A percentile compares a stretch with the other conserved stretches of the same genome.
Evolutionary conservation across 2,329 filamentous ascomycete species (phyloP).

Genomic region (Cucurbitaria berberidis): DNA sequence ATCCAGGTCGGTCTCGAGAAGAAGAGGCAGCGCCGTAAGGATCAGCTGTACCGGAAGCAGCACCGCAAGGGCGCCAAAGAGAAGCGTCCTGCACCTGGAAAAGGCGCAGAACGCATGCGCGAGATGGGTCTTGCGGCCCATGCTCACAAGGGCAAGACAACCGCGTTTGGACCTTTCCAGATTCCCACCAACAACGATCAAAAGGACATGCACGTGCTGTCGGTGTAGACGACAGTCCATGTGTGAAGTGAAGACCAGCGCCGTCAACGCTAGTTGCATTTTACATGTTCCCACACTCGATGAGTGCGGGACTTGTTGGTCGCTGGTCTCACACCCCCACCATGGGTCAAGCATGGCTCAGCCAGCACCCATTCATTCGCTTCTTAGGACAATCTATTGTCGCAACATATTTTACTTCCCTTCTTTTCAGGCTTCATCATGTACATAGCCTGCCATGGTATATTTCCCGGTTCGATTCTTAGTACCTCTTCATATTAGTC

Average conservation of each 20-base stretch:
- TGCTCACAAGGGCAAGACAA: slow-evolving; percentile 64
- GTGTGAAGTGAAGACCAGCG: slow-evolving; percentile 48
- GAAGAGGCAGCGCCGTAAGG: slow-evolving; percentile 89
- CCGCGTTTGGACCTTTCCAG: slow-evolving; percentile 33
- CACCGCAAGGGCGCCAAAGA: slow-evolving; percentile 81
- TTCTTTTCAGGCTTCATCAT: slow-evolving; percentile 17
- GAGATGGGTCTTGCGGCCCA: slow-evolving; percentile 87
- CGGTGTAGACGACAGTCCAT: slow-evolving; percentile 37
- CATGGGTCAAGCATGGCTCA: slow-evolving; percentile 9
- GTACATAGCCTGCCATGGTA: slow-evolving; percentile 26
- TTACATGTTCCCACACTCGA: slow-evolving; percentile 29
- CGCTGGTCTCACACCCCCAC: slow-evolving; percentile 41
- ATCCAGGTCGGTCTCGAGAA: slow-evolving; percentile 90
- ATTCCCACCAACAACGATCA: slow-evolving; percentile 35
- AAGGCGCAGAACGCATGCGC: slow-evolving; percentile 91
- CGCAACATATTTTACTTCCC: slow-evolving; percentile 14
- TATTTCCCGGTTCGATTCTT: slow-evolving; percentile 1
- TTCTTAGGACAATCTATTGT: slow-evolving; percentile 19
- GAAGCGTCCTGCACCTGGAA: slow-evolving; percentile 72
- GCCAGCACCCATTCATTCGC: slow-evolving; percentile 12
- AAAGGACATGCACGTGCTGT: slow-evolving; percentile 54
- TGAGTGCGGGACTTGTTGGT: slow-evolving; percentile 42
- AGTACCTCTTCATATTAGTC: not conserved
- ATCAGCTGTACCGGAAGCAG: slow-evolving; percentile 90
- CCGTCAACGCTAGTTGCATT: slow-evolving; percentile 44